These are phyloP conservation scores for Suhomyces prunicola DNA, from an alignment of 805 yeast species.

Conservation along the genomic window DNA sequence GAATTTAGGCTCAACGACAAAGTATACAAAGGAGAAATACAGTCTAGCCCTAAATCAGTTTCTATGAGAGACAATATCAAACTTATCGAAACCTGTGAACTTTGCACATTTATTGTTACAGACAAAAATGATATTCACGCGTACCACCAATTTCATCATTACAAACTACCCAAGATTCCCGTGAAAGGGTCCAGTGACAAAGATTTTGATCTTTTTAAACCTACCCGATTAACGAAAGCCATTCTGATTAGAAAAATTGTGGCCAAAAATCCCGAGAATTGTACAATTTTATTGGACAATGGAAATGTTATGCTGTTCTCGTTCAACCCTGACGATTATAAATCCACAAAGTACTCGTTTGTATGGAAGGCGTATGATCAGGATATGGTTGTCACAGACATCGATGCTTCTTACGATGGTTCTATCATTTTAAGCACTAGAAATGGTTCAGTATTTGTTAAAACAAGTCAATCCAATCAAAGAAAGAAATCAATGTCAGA, in stretches of 20 bases:
- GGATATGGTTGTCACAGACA: constrained; percentile 59
- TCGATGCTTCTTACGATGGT: constrained; percentile 67
- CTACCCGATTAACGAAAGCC: constrained; percentile 46
- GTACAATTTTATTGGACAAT: constrained; percentile 52
- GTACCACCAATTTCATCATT: constrained; percentile 54
- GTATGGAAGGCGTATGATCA: constrained; percentile 64
- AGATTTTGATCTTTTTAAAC: constrained; percentile 54
- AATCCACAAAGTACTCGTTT: constrained; percentile 42
- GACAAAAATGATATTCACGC: constrained; percentile 59
- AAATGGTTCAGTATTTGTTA: constrained; percentile 65
- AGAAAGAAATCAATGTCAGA: constrained; percentile 34
- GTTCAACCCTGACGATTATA: constrained; percentile 22
- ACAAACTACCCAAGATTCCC: constrained; percentile 43
- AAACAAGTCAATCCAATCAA: constrained; percentile 19
- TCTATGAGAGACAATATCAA: constrained; percentile 50
- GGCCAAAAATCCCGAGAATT: constrained; percentile 37
- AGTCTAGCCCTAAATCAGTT: constrained; percentile 36
- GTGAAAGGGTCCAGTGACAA: constrained; percentile 34
- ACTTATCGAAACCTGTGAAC: constrained; percentile 61
- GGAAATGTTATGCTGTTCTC: constrained; percentile 54
- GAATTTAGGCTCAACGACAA: constrained; percentile 30
- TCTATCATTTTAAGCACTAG: constrained; percentile 63
- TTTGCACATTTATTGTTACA: constrained; percentile 64
- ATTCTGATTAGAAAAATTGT: constrained; percentile 29
- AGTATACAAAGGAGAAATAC: constrained; percentile 35